These are phyloP conservation scores for Globisporangium camurandrum DNA, from an alignment of 352 stramenopile genomes.

Conservation along the genomic window DNA sequence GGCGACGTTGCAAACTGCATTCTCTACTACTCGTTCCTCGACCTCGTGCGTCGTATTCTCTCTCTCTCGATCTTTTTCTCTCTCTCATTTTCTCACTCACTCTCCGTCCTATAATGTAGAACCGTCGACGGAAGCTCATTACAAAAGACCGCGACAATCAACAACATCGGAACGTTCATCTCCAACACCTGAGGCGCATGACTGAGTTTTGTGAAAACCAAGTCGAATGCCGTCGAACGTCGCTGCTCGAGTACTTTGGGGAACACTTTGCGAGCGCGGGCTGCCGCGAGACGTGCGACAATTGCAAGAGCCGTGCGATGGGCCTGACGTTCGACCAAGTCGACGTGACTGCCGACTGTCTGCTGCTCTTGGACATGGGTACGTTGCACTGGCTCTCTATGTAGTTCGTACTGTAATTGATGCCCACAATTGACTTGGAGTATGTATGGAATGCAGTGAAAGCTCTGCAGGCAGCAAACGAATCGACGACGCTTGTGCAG, in stretches of 20 bases:
- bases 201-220: slow-evolving; percentile 86
- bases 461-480: slow-evolving; percentile 47
- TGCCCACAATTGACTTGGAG: neutral
- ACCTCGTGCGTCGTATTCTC: slow-evolving; percentile 36
- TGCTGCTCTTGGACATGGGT: slow-evolving; percentile 54
- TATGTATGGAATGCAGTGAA: slow-evolving; percentile 26
- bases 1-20: slow-evolving; percentile 79
- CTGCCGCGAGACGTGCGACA: slow-evolving; percentile 77
- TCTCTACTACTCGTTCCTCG: slow-evolving; percentile 81
- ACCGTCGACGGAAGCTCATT: slow-evolving; percentile 62
- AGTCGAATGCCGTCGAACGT: slow-evolving; percentile 77
- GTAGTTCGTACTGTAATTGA: neutral
- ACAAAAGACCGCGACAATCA: slow-evolving; percentile 76
- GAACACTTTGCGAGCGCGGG: slow-evolving; percentile 75
- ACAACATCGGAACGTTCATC: slow-evolving; percentile 72
- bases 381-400: slow-evolving; percentile 11
- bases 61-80: neutral
- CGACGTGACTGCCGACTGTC: slow-evolving; percentile 72
- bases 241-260: slow-evolving; percentile 84
- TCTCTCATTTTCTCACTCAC: too few species aligned
- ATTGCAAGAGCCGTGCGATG: slow-evolving; percentile 76
- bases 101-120: slow-evolving; percentile 24
- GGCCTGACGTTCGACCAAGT: slow-evolving; percentile 63
- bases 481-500: slow-evolving; percentile 65
- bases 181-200: slow-evolving; percentile 80